A percentile compares a stretch with the other conserved stretches of the same genome.
These are phyloP conservation scores for Boletus pseudo-olivaceus DNA, from an alignment of 768 basidiomycete genomes.

Conservation along the genomic window DNA sequence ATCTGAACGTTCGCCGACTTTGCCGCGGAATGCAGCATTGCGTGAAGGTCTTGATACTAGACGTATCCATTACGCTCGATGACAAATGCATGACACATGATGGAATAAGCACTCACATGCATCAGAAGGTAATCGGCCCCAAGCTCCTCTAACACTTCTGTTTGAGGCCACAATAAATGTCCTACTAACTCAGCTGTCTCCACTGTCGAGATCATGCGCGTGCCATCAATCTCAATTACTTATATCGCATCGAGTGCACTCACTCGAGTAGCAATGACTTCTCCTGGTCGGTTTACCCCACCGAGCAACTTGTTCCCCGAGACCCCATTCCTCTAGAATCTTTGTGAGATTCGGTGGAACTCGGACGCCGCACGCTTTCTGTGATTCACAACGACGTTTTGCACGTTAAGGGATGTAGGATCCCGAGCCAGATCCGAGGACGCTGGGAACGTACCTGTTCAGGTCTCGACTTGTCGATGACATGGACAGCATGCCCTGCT, in stretches of 20 bases:
- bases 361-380: constrained; percentile 39
- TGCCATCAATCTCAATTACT: background rate
- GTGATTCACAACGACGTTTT: background rate
- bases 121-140: constrained; percentile 47
- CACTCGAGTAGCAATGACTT: constrained; percentile 18
- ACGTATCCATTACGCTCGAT: background rate
- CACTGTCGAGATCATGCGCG: constrained; percentile 28
- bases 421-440: background rate
- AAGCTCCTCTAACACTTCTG: constrained; percentile 43
- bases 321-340: constrained; percentile 51
- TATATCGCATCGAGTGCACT: background rate
- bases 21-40: constrained; percentile 44
- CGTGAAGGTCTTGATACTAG: constrained; percentile 52
- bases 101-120: constrained; percentile 35
- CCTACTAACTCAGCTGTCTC: constrained; percentile 41
- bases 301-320: constrained; percentile 37
- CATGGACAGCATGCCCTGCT: constrained; percentile 50
- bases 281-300: constrained; percentile 22
- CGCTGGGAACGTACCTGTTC: constrained; percentile 27
- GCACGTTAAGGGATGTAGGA: background rate
- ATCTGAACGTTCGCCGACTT: constrained; percentile 45
- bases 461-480: constrained; percentile 49
- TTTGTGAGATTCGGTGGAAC: constrained; percentile 57
- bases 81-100: background rate
- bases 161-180: constrained; percentile 39